Evolutionary conservation across 176 grass and related monocot genomes (phyloP), one percentile per base, ranked within the genome.

Genomic region (Oryza rufipogon): DNA sequence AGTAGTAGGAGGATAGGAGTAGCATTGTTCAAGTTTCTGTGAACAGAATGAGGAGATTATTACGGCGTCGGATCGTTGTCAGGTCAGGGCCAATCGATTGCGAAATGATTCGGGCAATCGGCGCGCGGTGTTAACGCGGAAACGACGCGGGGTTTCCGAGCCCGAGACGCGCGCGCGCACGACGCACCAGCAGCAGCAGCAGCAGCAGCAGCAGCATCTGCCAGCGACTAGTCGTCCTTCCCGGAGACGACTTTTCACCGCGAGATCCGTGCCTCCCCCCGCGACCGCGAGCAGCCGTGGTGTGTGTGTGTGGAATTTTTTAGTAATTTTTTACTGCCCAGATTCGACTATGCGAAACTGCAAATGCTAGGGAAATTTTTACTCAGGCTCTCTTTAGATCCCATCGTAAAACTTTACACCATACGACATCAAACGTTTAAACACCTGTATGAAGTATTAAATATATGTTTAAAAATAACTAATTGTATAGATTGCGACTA

Each of bases 91-190:
- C 46, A 64, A 83, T 83, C 80, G 80, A 88, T 88, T 78, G 86
- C 86, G 68, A 88, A 78, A 88, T 88, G 86, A 88, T 88, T 83
- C 74, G 80, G 86, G 58, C 58, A 63, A 63, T 63, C 26, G 42
- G 58, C 9, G 22, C 19, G 23, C 25, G 39, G 60, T 4, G 56
- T 33, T 60, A 11, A 69, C 22, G 44, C 80, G 34, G 75, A 84
- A 83, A 66, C 75, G 81, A 84, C 87, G 87, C 75, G 34, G 20
- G 68, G 48, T 46, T 77, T 73, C 46, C n/a, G 64, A 61, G 70
- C 73, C 75, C 81, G 30, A 79, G 81, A 39, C 51, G 30, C 54
- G 25, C 54, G 25, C 54, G 56, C 42, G 63, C 8, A 15, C 41
- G 77, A 25, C 49, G 73, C 36, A 38, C 36, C 39, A 15, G 58